Evolutionary conservation across 495 filamentous ascomycete genomes (phyloP).

Genomic region (Penicillium fimorum): DNA sequence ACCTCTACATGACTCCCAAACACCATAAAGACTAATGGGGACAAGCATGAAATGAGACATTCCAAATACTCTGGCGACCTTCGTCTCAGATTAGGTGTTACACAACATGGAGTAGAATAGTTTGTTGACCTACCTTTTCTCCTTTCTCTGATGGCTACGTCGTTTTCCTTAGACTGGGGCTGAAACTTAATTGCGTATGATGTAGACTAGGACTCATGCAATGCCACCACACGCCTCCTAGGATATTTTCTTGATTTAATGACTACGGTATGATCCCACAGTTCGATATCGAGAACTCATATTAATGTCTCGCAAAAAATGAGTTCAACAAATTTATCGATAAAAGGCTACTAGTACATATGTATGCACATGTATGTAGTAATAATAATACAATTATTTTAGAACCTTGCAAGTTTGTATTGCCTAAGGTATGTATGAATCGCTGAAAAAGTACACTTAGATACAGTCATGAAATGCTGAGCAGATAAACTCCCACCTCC

Average conservation of each 20-base stretch:
- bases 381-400: not conserved
- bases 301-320: too few species aligned
- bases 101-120: not conserved
- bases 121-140: not conserved
- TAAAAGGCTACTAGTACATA: not conserved
- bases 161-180: not conserved
- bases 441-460: constrained; percentile 1
- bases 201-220: not conserved
- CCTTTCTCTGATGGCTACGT: not conserved
- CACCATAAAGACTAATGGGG: not conserved
- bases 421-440: not conserved
- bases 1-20: not conserved
- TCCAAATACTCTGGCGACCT: not conserved
- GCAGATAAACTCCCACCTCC: too few species aligned
- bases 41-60: not conserved
- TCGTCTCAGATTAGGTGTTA: not conserved
- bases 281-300: too few species aligned
- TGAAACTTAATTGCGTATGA: not conserved
- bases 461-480: constrained; percentile 3
- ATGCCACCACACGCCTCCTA: not conserved
- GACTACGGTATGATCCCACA: not conserved
- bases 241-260: not conserved
- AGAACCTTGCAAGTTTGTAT: not conserved
- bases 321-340: too few species aligned
- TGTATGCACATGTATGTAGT: too few species aligned